phyloP scores from a whole-genome alignment of 2,329 filamentous ascomycete genomes.

The Chrysosphaeria jannelii region DNA sequence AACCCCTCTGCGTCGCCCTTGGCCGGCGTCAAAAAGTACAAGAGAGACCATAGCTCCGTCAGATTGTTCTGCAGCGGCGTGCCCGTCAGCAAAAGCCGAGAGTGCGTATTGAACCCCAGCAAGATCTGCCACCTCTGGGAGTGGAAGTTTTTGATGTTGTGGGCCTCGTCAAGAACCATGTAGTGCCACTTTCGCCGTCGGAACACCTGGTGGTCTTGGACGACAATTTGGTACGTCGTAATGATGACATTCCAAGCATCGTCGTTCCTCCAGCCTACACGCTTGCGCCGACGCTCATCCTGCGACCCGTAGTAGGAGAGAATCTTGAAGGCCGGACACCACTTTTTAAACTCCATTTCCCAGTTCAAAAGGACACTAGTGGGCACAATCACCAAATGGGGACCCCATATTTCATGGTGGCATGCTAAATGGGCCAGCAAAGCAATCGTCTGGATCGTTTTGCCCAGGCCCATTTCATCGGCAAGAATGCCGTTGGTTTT shows the following conservation, averaged over 20 bases:
- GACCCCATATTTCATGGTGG: constrained; percentile 75
- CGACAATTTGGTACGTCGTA: constrained; percentile 85
- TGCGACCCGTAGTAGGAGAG: constrained; percentile 86
- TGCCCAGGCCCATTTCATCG: constrained; percentile 94
- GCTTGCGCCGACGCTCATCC: constrained; percentile 73
- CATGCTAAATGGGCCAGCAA: constrained; percentile 78
- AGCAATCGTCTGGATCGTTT: constrained; percentile 94
- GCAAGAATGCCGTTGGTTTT: constrained; percentile 88
- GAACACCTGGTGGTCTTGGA: constrained; percentile 83
- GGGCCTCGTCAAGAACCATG: constrained; percentile 90
- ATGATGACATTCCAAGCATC: constrained; percentile 93
- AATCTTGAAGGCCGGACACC: constrained; percentile 92
- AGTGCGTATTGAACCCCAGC: constrained; percentile 72
- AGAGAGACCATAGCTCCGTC: constrained; percentile 83
- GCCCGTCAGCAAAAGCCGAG: constrained; percentile 66
- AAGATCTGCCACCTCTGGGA: constrained; percentile 91
- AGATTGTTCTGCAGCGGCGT: constrained; percentile 93
- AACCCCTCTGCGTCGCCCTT: constrained; percentile 71
- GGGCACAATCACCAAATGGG: constrained; percentile 82
- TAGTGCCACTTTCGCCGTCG: constrained; percentile 88
- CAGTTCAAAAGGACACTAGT: constrained; percentile 98
- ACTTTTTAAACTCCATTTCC: constrained; percentile 99
- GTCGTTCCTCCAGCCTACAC: constrained; percentile 77
- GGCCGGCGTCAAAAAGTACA: constrained; percentile 90
- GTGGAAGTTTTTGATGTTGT: constrained; percentile 99